These are phyloP conservation scores for Phytophthora citrophthora DNA, from an alignment of 352 stramenopile species.

Conservation along the genomic window DNA sequence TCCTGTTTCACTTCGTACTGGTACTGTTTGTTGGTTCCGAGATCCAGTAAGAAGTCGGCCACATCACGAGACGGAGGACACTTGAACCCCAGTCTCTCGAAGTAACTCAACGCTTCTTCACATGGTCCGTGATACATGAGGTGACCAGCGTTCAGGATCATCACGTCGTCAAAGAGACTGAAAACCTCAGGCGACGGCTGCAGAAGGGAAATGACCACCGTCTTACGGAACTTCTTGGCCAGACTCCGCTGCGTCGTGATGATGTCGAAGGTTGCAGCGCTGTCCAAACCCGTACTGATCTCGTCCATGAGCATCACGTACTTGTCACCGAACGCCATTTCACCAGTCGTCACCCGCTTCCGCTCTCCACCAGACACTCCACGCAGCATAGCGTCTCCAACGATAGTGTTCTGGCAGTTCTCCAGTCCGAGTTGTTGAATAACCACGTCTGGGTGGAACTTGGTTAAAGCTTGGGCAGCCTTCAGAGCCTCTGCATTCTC, in stretches of 20 bases:
- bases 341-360: conserved; percentile 16
- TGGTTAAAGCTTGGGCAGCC: not conserved
- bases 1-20: conserved; percentile 27
- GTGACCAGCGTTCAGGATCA: conserved; percentile 73
- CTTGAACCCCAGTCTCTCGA: conserved; percentile 28
- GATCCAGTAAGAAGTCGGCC: conserved; percentile 92
- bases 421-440: conserved; percentile 15
- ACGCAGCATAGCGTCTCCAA: conserved; percentile 13
- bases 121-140: conserved; percentile 73
- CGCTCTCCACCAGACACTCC: conserved; percentile 11
- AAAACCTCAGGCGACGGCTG: conserved; percentile 56
- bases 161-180: conserved; percentile 54
- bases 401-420: conserved; percentile 17
- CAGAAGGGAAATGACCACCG: conserved; percentile 55
- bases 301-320: conserved; percentile 19
- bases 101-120: conserved; percentile 13
- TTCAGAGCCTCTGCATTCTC: conserved; percentile 2
- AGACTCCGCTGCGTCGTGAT: conserved; percentile 6
- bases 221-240: conserved; percentile 35
- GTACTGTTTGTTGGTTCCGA: conserved; percentile 44
- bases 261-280: conserved; percentile 13
- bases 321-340: conserved; percentile 17
- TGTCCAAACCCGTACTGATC: conserved; percentile 20
- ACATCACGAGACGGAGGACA: conserved; percentile 59
- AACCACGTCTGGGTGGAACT: conserved; percentile 5